Evolutionary conservation across 1,284 basidiomycete genomes (phyloP), one percentile per base, ranked within the genome.

Genomic region (Cutaneotrichosporon sp.): DNA sequence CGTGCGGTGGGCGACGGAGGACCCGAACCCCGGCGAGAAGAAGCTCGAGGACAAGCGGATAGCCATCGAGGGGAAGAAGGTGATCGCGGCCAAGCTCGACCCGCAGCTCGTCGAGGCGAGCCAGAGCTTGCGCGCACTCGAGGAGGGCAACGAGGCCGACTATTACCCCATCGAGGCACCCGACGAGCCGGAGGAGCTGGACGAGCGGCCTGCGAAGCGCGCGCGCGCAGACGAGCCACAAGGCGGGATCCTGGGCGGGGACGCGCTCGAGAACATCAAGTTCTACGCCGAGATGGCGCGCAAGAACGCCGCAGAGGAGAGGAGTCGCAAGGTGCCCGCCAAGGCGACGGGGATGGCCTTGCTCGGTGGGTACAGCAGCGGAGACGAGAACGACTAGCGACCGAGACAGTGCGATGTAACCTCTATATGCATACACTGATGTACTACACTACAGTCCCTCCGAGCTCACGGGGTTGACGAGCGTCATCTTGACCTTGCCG

Each of bases 1-100:
- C 79, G 92, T 97, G 49, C 88, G 94, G 81, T 97, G 94, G 94
- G 94, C 94, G 47, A 97, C 94, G 0, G 94, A 95, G 76, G 94
- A 97, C 76, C 94, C 94, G 2, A 97, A 97, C 76, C 94, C 94
- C 0, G 87, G 87, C 0, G 87, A 89, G 59, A 94, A 93, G 72
- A 86, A 89, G 7, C 85, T 86, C 3, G 94, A 97, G 80, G 90
- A 92, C 73, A 83, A 85, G 20, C 83, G 92, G 31, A 76, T 97
- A 45, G 88, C 91, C 70, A 86, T 89, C 14, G 83, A 89, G 70
- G 94, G 94, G 0, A 86, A 89, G 68, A 87, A 90, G 64, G 92
- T 90, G 1, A 94, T 97, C 67, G 74, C 80, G 18, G 84, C 70
- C 3, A 79, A 87, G 70, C 84, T 90, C 13, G 86, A 88, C 59